Percentiles rank a stretch among this genome's conserved stretches.
Evolutionary conservation across 768 basidiomycete species (phyloP).

Genomic region (Steccherinum ochraceum): DNA sequence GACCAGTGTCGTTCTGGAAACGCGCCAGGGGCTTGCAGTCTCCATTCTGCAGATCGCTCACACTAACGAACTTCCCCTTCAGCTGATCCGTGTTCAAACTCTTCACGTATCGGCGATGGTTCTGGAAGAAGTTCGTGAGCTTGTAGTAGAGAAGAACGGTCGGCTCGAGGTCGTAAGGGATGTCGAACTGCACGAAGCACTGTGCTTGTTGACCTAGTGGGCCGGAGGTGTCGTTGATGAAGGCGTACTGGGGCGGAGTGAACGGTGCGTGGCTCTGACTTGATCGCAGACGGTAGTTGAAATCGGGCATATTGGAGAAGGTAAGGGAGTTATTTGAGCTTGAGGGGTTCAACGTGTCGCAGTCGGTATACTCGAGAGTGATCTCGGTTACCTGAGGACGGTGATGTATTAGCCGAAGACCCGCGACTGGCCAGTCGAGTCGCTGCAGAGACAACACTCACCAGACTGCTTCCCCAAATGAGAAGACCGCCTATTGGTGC

Average conservation of each 20-base stretch:
- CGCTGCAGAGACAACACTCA: slow-evolving; percentile 22
- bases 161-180: slow-evolving; percentile 69
- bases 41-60: slow-evolving; percentile 47
- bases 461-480: slow-evolving; percentile 80
- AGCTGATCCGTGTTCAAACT: slow-evolving; percentile 83
- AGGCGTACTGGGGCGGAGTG: slow-evolving; percentile 67
- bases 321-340: slow-evolving; percentile 24
- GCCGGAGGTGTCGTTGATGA: slow-evolving; percentile 48
- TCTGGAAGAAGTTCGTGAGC: slow-evolving; percentile 95
- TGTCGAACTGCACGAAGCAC: slow-evolving; percentile 77
- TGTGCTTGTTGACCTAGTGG: slow-evolving; percentile 37
- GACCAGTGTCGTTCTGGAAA: slow-evolving; percentile 30
- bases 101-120: slow-evolving; percentile 96
- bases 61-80: slow-evolving; percentile 56
- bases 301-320: slow-evolving; percentile 55
- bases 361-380: slow-evolving; percentile 91
- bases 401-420: slow-evolving; percentile 1
- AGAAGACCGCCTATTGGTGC: slow-evolving; percentile 94
- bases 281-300: slow-evolving; percentile 64
- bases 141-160: slow-evolving; percentile 95
- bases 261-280: slow-evolving; percentile 43
- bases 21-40: slow-evolving; percentile 85
- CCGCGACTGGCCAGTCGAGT: slow-evolving; percentile 1
- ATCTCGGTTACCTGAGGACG: slow-evolving; percentile 77
- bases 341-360: slow-evolving; percentile 56